Evolutionary conservation across 2,329 filamentous ascomycete species (phyloP), one percentile per base, ranked within the genome.

Genomic region (Didymella glomerata): DNA sequence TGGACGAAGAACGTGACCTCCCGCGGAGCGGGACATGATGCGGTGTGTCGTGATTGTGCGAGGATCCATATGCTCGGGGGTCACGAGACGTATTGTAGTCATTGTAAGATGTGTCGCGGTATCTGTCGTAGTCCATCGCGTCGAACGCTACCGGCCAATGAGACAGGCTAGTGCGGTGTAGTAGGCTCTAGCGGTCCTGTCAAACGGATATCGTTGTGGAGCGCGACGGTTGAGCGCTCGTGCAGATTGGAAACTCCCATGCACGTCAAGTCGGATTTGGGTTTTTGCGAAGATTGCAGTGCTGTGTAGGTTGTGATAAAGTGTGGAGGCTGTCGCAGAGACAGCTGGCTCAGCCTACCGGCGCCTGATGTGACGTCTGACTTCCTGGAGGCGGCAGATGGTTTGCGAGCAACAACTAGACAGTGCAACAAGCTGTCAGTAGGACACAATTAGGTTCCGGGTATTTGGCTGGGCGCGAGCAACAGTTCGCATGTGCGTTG

Each of bases 111-210:
- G 61, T 59, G 63, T 49, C 63, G 66, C 76, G 76, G 62, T 78
- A 79, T 57, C 74, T 74, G 71, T 81, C 76, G 72, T 81, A 80
- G 41, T 60, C 57, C 57, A 60, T 60, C 1, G 41, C 41, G 34
- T 42, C 34, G 30, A 55, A 40, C 18, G 52, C 34, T 45, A 44
- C 16, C 18, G 34, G 42, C 57, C 57, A 55, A 55, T 60, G 30
- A 20, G 5, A 34, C 14, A 30, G 22, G 18, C 42, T 60, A 60
- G 56, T 47, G 47, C 46, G 41, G 32, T 36, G 46, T 46, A 42
- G 41, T 28, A 42, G 46, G 38, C 24, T 47, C 50, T 54, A 54
- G 50, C 32, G 40, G 45, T 41, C 20, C 16, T 51, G 41, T 51
- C 46, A 48, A 50, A 51, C 47, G 30, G 52, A 46, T 16, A 16